These are phyloP conservation scores for Rhodotorula diobovata DNA, from an alignment of 768 basidiomycete species.

Conservation along the genomic window DNA sequence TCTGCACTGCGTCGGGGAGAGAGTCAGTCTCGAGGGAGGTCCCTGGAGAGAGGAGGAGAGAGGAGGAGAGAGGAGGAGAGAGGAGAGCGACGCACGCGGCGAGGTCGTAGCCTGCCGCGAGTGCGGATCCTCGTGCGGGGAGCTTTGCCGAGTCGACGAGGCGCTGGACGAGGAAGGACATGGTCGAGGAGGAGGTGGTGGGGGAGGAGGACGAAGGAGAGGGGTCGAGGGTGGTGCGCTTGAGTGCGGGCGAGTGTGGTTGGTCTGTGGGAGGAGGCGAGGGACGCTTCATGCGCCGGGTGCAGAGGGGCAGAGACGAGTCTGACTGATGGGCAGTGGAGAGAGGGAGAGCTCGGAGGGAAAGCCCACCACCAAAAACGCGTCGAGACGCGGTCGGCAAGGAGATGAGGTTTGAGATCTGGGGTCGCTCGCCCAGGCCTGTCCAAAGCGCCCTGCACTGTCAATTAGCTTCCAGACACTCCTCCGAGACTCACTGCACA, in stretches of 20 bases:
- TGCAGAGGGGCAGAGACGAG: neutral
- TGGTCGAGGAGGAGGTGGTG: slow-evolving; percentile 4
- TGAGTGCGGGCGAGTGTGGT: neutral
- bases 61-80: neutral
- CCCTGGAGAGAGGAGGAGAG: neutral
- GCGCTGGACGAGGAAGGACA: slow-evolving; percentile 58
- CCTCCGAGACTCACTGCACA: too few relatives aligned
- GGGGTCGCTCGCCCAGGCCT: too few relatives aligned
- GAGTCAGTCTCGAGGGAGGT: neutral
- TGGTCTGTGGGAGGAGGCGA: neutral
- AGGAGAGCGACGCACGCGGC: slow-evolving; percentile 62
- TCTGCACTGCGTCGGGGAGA: slow-evolving; percentile 61
- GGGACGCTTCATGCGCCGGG: slow-evolving; percentile 17
- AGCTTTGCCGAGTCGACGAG: slow-evolving; percentile 73
- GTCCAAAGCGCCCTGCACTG: too few relatives aligned
- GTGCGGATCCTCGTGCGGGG: slow-evolving; percentile 77
- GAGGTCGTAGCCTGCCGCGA: slow-evolving; percentile 92
- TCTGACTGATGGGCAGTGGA: too few relatives aligned
- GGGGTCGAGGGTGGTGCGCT: slow-evolving; percentile 3
- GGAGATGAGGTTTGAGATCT: too few relatives aligned
- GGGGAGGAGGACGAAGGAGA: neutral
- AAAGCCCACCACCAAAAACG: too few relatives aligned
- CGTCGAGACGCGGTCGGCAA: too few relatives aligned
- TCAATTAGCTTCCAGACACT: too few relatives aligned
- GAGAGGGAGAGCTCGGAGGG: neutral